These are phyloP conservation scores for Agrocybe pediades DNA, from an alignment of 768 basidiomycete species.

Conservation along the genomic window DNA sequence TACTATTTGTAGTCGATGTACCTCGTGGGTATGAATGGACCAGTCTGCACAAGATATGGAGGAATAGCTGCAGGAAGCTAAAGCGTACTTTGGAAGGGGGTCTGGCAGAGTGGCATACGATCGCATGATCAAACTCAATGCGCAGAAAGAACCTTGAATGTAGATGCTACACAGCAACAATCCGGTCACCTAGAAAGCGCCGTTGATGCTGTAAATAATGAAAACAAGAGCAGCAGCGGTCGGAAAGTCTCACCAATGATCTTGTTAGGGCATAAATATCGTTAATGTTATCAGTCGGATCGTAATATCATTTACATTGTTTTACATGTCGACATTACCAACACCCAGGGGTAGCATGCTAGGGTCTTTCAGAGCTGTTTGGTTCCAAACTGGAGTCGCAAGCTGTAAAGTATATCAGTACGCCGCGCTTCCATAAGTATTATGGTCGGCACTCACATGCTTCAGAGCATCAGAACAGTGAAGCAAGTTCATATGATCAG, in stretches of 20 bases:
- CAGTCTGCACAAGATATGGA: background rate
- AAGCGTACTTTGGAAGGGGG: too few species aligned
- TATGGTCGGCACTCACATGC: conserved; percentile 49
- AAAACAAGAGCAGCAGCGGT: too few species aligned
- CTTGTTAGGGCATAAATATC: background rate
- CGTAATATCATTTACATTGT: background rate
- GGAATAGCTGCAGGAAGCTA: background rate
- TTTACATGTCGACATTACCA: conserved; percentile 20
- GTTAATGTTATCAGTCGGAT: background rate
- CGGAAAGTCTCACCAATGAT: background rate
- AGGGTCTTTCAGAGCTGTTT: conserved; percentile 43
- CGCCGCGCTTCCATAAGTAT: conserved; percentile 3
- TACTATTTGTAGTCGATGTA: background rate
- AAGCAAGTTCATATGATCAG: conserved; percentile 81
- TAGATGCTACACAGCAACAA: too few species aligned
- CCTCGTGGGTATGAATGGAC: background rate
- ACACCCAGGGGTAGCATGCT: conserved; percentile 63
- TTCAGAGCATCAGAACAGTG: conserved; percentile 53
- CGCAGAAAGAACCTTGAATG: too few species aligned
- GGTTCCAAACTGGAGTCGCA: conserved; percentile 52
- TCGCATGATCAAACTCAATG: background rate
- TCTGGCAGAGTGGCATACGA: background rate
- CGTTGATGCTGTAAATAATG: too few species aligned
- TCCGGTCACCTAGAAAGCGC: background rate
- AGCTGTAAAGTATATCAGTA: conserved; percentile 42